Base-by-base conservation (phyloP, 306 rosid species). In the Corylus avellana region DNA sequence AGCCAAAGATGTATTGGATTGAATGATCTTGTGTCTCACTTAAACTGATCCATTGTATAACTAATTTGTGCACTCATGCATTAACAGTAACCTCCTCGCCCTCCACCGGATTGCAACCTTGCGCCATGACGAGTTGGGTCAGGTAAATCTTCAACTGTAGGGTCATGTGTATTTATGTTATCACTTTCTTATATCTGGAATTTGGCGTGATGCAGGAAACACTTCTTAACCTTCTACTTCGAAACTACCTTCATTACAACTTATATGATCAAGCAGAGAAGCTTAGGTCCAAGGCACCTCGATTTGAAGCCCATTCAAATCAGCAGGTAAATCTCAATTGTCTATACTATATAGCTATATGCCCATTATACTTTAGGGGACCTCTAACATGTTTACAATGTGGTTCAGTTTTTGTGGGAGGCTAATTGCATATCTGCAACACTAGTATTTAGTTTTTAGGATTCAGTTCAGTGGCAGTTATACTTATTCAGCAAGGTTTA, bases 61-160 rank as follows among this genome's bases (percentile, higher is more conserved):
- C 82, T 64, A 18, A 67, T 25, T 20, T 59, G 6, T 61, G 54
- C 72, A 35, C 71, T 57, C 32, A 54, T 82, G 20, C 71, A 53
- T 83, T 69, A 42, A 80, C 95, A 95, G 98, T 27, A 89, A 87
- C 80, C 98, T 95, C 74, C 96, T 95, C 77, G 89, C 94, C 10
- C 89, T 95, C 83, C 98, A 95, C 74, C 92, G 98, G 18, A 90
- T 91, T 85, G 97, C 98, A 68, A 95, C 98, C 49, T 81, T 95
- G 68, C 98, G 97, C 76, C 98, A 77, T 89, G 98, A 95, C 79
- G 98, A 95, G 90, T 78, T 95, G 94, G 98, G 98, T 66, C 98
- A 95, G 98, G 98, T 95, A 84, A 75, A 78, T 83, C 10, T 83
- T 79, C 74, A 53, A 8, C 62, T 58, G 42, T 42, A 66, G 12